Evolutionary conservation across 1,284 basidiomycete genomes (phyloP).

Genomic region (Moesziomyces sp.): DNA sequence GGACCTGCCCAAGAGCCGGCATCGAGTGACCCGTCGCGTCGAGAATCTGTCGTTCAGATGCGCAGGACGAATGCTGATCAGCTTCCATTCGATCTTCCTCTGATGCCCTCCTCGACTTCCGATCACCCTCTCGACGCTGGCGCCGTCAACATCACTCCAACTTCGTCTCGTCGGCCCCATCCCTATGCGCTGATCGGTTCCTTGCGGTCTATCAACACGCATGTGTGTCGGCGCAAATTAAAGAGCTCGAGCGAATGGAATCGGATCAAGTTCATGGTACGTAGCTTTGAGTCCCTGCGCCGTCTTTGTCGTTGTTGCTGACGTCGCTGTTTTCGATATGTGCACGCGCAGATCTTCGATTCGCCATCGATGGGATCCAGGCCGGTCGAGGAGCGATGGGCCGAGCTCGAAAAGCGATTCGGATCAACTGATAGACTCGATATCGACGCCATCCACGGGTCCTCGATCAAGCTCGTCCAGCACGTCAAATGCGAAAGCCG

Average conservation of each 20-base stretch:
- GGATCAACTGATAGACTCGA: conserved; percentile 67
- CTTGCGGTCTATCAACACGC: conserved; percentile 10
- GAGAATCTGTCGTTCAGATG: neutral
- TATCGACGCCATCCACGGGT: conserved; percentile 37
- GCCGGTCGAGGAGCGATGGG: conserved; percentile 74
- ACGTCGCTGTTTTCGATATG: neutral
- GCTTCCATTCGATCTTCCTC: conserved; percentile 13
- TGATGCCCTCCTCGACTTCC: conserved; percentile 3
- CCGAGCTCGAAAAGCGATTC: conserved; percentile 71
- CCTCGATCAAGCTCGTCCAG: conserved; percentile 72
- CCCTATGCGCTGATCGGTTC: conserved; percentile 10
- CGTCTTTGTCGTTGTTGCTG: neutral
- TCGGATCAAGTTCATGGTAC: conserved; percentile 74
- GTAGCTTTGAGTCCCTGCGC: conserved; percentile 8
- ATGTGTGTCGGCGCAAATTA: conserved; percentile 74
- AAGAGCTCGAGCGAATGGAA: conserved; percentile 74
- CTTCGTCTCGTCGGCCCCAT: conserved; percentile 17
- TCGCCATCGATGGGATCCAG: conserved; percentile 72
- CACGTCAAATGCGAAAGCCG: conserved; percentile 72
- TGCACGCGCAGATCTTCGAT: conserved; percentile 73
- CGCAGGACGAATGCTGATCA: conserved; percentile 16
- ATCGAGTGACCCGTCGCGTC: neutral
- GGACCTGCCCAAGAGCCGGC: neutral
- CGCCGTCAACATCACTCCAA: neutral
- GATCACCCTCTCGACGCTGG: neutral